Evolutionary conservation across 2,329 filamentous ascomycete species (phyloP), one percentile per base, ranked within the genome.

Genomic region (Colletotrichum godetiae): DNA sequence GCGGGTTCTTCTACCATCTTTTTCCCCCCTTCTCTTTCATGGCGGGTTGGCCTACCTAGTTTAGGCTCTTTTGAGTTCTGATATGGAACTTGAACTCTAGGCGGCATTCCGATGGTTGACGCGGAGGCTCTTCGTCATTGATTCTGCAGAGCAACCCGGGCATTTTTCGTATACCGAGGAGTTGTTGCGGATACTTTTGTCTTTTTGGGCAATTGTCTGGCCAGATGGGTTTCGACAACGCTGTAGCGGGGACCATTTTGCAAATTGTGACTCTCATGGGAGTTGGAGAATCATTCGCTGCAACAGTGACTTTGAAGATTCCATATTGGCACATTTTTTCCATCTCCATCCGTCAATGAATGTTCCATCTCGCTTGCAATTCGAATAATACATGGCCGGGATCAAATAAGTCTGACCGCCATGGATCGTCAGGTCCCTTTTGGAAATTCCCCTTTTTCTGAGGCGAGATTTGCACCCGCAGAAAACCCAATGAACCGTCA

Each of bases 401-500:
- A 35, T 35, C 33, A 7, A 46, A 46, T 46, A 42, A 42, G 42
- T 46, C 42, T 46, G 42, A 46, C 42, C 42, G 42, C 42, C 42
- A 19, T 8, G 42, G 42, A 46, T 46, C 15, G 42, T 46, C 42
- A 19, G 19, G 42, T 46, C 42, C 42, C 19, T 35, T 35, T 35
- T 35, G 33, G 12, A 12, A 22, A 37, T 6, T 8, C 12, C 12
- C 13, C 13, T 24, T 22, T 53, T 27, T 13, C 15, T n/a, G 24
- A 62, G 59, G 37, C 59, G 61, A 64, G 61, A 64, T 64, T 64
- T 64, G 61, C 61, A 35, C 33, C 60, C 46, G 27, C 49, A 46
- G 19, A 46, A 27, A 27, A 27, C 27, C 27, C 2, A 27, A 27
- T 27, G 27, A 27, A 27, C 27, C 27, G 4, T 27, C 27, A 53